These are phyloP conservation scores for Verticillium klebahnii DNA, from an alignment of 2,329 filamentous ascomycete genomes.

Conservation along the genomic window DNA sequence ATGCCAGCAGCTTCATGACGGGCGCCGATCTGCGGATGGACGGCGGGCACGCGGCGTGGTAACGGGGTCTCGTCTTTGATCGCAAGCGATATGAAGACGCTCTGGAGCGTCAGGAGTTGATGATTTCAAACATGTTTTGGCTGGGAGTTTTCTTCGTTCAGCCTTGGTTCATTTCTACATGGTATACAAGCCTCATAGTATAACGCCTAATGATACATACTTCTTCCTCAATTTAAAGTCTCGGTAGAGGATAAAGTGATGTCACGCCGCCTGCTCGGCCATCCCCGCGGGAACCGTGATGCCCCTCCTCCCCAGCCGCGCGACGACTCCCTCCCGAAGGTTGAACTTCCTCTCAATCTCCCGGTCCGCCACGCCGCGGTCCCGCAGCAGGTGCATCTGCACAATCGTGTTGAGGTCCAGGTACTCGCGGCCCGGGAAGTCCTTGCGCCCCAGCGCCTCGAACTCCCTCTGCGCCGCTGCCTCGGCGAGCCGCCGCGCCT, in stretches of 20 bases:
- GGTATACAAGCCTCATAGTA: slow-evolving; percentile 6
- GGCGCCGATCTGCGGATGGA: slow-evolving; percentile 63
- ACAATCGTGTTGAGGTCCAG: slow-evolving; percentile 42
- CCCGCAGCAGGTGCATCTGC: slow-evolving; percentile 39
- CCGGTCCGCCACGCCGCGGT: slow-evolving; percentile 27
- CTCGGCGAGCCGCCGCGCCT: slow-evolving; percentile 40
- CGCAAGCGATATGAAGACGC: not conserved
- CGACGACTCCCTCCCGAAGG: slow-evolving; percentile 40
- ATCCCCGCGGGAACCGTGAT: slow-evolving; percentile 14
- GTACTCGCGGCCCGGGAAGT: slow-evolving; percentile 35
- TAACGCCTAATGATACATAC: not conserved
- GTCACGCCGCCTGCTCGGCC: not conserved
- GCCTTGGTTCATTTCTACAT: slow-evolving; percentile 2
- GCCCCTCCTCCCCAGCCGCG: slow-evolving; percentile 35
- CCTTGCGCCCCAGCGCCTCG: slow-evolving; percentile 29
- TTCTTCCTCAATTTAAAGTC: not conserved
- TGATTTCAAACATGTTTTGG: not conserved
- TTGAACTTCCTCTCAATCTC: slow-evolving; percentile 43
- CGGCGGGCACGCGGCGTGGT: slow-evolving; percentile 64
- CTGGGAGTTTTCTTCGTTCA: not conserved
- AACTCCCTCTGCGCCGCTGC: slow-evolving; percentile 38
- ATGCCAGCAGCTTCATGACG: slow-evolving; percentile 36
- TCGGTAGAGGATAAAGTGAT: not conserved
- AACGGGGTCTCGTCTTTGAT: slow-evolving; percentile 12
- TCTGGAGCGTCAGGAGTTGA: not conserved